Evolutionary conservation across 1,139 yeast species (phyloP), one percentile per base, ranked within the genome.

Genomic region (Saccharomyces hybrid): DNA sequence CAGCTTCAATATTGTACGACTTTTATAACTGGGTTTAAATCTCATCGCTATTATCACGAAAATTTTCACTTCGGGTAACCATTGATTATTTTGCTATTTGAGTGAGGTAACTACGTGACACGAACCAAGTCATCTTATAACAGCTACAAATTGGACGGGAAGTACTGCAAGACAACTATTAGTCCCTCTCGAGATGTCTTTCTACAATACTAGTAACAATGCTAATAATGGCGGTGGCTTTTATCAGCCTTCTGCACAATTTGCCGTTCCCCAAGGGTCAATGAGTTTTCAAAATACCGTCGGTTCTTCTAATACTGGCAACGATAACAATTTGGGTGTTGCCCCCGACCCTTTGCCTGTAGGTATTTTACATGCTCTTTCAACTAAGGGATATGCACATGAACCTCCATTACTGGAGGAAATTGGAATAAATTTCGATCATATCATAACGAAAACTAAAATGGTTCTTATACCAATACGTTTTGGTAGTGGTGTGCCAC

Each of bases 351-450:
- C 84, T 55, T 75, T 93, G 50, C 78, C 90, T 0, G 75, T 82
- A 0, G 99, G 99, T 0, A 68, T 90, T 52, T 72, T 95, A 20
- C 96, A 97, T 4, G 99, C 99, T 0, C 86, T 95, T 67, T 90
- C 97, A 2, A 87, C 97, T 0, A 78, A 88, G 0, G 99, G 99
- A 0, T 93, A 93, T 68, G 84, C 96, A 0, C 95, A 91, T 27
- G 99, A 93, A 69, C 95, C 96, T 0, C 93, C 98, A 1, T 75
- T 93, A 53, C 75, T 93, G 53, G 96, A 93, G 69, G 99, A 93
- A 68, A 74, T 93, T 47, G 99, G 98, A 1, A 88, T 95, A 66
- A 91, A 93, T 70, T 93, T 95, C 67, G 80, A 78, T 51, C 98
- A 93, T 68, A 93, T 93, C 63, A 82, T 85, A 63, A 78, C 82